Evolutionary conservation across 345 rosid species (phyloP), one percentile per base, ranked within the genome.

Genomic region (Iberis pinnata): DNA sequence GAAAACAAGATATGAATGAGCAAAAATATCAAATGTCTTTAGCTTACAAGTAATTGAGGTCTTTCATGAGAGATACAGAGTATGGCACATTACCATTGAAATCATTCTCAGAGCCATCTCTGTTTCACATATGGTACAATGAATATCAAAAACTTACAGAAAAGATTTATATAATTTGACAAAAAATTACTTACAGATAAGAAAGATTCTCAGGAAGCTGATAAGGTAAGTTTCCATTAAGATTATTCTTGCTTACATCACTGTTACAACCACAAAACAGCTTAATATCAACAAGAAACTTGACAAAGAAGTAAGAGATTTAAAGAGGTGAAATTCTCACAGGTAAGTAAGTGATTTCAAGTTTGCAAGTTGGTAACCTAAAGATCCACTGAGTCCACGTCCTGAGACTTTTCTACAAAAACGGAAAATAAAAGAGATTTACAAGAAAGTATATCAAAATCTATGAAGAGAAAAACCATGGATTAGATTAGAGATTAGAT

Each of bases 221-320:
- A 52, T 88, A 92, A 5, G 98, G 98, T 71, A 85, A 75, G 53
- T 81, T 76, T 57, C 74, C 80, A 35, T 75, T 67, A 60, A 92
- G 80, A 61, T 88, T 85, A 88, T 92, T 88, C 67, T 80, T 60
- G 82, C 98, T 88, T 78, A 88, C 45, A 65, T 88, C 95, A 69
- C 97, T 85, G 77, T 78, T 59, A 68, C 80, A 81, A 80, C 71
- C 73, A 69, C 71, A 73, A 73, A 71, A 55, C 70, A 22, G 6
- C 25, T 2, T 6, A 29, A 29, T 5, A 9, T 5, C 33, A 69
- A n/a, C n/a, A n/a, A n/a, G 20, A 56, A 43, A 42, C 46, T 7
- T 45, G 37, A 58, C 60, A 55, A 67, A 39, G 12, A 60, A 31
- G 66, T 31, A 58, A 25, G n/a, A 61, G 53, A 43, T 31, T 39